Evolutionary conservation across 2,329 filamentous ascomycete species (phyloP).

Genomic region (Colletotrichum aenigma): DNA sequence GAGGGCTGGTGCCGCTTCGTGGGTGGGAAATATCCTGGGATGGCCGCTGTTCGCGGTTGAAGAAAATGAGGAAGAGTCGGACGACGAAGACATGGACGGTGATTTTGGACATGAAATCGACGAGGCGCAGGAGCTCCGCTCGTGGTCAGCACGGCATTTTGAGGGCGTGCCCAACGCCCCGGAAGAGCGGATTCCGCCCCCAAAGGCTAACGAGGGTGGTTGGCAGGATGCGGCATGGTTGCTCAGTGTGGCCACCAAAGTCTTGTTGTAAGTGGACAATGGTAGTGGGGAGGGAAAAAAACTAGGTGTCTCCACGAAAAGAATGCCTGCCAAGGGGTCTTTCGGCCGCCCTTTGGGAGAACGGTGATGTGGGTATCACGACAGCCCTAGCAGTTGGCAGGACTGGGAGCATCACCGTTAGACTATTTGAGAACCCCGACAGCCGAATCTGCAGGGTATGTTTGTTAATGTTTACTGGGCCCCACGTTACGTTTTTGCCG

Average conservation of each 20-base stretch:
- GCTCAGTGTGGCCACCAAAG: conserved; percentile 66
- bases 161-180: conserved; percentile 45
- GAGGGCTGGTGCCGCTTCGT: conserved; percentile 56
- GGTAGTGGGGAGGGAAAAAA: neutral
- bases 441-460: conserved; percentile 11
- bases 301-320: neutral
- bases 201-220: conserved; percentile 58
- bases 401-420: conserved; percentile 11
- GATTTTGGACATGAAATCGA: conserved; percentile 30
- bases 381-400: neutral
- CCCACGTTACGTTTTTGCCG: conserved; percentile 1
- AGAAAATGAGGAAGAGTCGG: conserved; percentile 59
- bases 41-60: conserved; percentile 68
- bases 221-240: conserved; percentile 75
- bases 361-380: conserved; percentile 15
- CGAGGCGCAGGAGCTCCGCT: conserved; percentile 32
- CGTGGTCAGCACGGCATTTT: conserved; percentile 37
- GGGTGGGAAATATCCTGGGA: conserved; percentile 61
- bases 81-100: conserved; percentile 39
- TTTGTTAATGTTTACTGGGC: neutral
- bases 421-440: conserved; percentile 3
- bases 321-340: neutral
- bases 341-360: neutral
- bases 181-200: conserved; percentile 51
- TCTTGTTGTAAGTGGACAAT: conserved; percentile 52